Base-by-base conservation (phyloP, 192 early-diverging fungal genomes). In the Haplosporangium gracile region DNA sequence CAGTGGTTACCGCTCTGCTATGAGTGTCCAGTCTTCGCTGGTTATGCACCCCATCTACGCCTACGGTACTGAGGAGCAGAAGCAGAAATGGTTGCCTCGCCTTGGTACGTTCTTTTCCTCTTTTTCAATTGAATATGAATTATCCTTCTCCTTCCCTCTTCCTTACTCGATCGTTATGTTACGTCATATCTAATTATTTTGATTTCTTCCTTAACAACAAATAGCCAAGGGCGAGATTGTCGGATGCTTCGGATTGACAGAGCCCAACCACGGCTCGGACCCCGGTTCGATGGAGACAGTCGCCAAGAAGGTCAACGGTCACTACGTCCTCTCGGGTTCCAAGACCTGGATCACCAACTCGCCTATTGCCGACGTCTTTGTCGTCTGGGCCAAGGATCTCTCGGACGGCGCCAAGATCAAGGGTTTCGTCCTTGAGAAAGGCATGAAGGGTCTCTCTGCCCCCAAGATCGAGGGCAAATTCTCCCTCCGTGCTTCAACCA, bases 321-420 rank as follows among this genome's bases (percentile, higher is more conserved):
- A 89, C 51, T 96, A 93, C 86, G 93, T 99, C 8, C 74, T 99
- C 43, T 95, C 93, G 72, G 98, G 98, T 6, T 92, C 94, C 90
- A 99, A 99, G 91, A 99, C 97, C 69, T 99, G 98, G 98, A 99
- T 98, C 88, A 98, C 98, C 76, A 99, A 99, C 92, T 97, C 97
- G 45, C 98, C 98, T 16, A 95, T 99, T 69, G 98, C 98, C 60
- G 97, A 99, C 72, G 95, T 99, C 36, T 98, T 98, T 92, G 92
- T 99, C 36, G 92, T 99, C 34, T 99, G 98, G 98, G 98, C 97
- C 43, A 98, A 97, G 90, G 92, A 93, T 63, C 82, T 81, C 63
- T 96, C 97, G 8, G 94, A 96, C 82, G 94, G 93, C 75, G 80
- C 85, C 74, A 92, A 93, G 83, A 99, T 99, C 83, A 94, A 96